Evolutionary conservation across 805 yeast genomes (phyloP).

Genomic region (Saccharomycopsis oosterbeekiorum): DNA sequence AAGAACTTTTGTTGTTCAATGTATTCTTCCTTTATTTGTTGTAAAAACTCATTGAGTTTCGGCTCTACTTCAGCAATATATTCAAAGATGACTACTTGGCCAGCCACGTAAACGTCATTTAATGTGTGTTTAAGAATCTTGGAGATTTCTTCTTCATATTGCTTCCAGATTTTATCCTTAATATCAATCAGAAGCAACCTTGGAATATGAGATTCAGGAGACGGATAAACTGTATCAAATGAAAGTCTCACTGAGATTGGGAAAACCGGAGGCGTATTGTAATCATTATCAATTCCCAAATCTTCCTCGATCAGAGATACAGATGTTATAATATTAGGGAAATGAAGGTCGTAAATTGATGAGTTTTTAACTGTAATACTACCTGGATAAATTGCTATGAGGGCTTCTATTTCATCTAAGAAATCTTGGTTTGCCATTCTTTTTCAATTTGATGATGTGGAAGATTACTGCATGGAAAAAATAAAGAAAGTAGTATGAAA

Average conservation of each 20-base stretch:
- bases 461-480: too few species aligned
- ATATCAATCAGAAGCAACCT: neutral
- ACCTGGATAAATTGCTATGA: conserved; percentile 81
- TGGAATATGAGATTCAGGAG: neutral
- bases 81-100: conserved; percentile 73
- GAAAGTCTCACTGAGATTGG: conserved; percentile 41
- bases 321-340: neutral
- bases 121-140: conserved; percentile 41
- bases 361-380: conserved; percentile 27
- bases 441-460: neutral
- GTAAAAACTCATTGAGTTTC: conserved; percentile 32
- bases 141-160: conserved; percentile 40
- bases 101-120: conserved; percentile 42
- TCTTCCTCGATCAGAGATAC: neutral
- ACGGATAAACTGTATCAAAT: conserved; percentile 66
- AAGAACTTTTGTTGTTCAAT: conserved; percentile 11
- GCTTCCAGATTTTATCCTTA: conserved; percentile 12
- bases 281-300: neutral
- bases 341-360: neutral
- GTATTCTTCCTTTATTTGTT: conserved; percentile 22
- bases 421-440: conserved; percentile 34
- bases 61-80: conserved; percentile 54
- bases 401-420: conserved; percentile 67
- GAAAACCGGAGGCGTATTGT: conserved; percentile 4
- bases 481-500: too few species aligned